A percentile compares a stretch with the other conserved stretches of the same genome.
Conservation (phyloP, 2,329 filamentous ascomycete genomes). For the Penicillium sclerotiorum region DNA sequence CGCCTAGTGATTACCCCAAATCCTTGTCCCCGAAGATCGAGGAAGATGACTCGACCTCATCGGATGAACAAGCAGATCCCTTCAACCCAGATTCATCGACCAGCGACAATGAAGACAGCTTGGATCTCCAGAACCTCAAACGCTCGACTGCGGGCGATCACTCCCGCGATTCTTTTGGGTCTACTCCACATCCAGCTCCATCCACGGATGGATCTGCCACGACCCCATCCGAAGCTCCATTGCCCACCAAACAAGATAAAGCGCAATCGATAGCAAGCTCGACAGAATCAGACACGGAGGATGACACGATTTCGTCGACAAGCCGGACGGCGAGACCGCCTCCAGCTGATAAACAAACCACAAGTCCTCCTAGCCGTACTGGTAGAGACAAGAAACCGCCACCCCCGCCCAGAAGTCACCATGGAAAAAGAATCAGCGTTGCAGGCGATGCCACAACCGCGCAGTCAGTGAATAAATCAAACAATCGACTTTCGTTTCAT, state of each 20-base stretch:
- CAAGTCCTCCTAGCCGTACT: slow-evolving; percentile 35
- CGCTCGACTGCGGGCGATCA: slow-evolving; percentile 17
- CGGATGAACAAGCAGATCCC: slow-evolving; percentile 41
- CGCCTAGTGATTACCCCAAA: slow-evolving; percentile 24
- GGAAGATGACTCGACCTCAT: slow-evolving; percentile 31
- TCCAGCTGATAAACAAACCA: slow-evolving; percentile 56
- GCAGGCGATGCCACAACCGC: slow-evolving; percentile 31
- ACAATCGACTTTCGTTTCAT: slow-evolving; percentile 31
- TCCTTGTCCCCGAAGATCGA: slow-evolving; percentile 26
- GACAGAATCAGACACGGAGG: neutral
- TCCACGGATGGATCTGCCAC: slow-evolving; percentile 23
- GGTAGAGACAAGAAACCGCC: slow-evolving; percentile 67
- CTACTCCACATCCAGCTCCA: slow-evolving; percentile 29
- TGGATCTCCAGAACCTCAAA: slow-evolving; percentile 7
- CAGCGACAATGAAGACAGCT: slow-evolving; percentile 28
- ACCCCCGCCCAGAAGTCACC: slow-evolving; percentile 70
- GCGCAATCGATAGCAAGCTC: neutral
- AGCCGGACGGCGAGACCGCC: slow-evolving; percentile 60
- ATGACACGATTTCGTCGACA: slow-evolving; percentile 1
- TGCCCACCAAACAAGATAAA: slow-evolving; percentile 10
- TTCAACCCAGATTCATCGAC: slow-evolving; percentile 38
- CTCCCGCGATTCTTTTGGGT: slow-evolving; percentile 15
- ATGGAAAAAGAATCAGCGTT: slow-evolving; percentile 71
- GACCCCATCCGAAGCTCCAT: slow-evolving; percentile 9
- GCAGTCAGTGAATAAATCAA: slow-evolving; percentile 27